These are phyloP conservation scores for Hemileccinum impolitum DNA, from an alignment of 768 basidiomycete species.

Conservation along the genomic window DNA sequence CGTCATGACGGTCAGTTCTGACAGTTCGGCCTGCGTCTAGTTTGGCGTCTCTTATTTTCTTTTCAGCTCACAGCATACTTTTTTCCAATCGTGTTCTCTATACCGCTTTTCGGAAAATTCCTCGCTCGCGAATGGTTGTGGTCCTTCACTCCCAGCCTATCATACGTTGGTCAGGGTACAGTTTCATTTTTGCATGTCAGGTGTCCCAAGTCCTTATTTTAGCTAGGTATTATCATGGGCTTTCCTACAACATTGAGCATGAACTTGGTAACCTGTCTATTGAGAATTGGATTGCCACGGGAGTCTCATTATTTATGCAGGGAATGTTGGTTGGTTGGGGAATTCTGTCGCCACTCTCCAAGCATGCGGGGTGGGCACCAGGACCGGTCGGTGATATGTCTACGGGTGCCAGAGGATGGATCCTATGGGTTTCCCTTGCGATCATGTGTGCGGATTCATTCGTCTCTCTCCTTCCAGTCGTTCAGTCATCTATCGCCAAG, in stretches of 20 bases:
- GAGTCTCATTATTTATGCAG: conserved; percentile 35
- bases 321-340: conserved; percentile 99
- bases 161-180: conserved; percentile 86
- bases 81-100: conserved; percentile 82
- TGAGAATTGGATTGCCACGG: neutral
- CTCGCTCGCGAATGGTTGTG: conserved; percentile 89
- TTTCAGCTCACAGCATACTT: conserved; percentile 79
- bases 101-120: conserved; percentile 81
- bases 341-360: conserved; percentile 84
- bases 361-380: conserved; percentile 85
- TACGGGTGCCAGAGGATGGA: conserved; percentile 90
- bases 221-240: conserved; percentile 93
- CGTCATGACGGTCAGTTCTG: conserved; percentile 72
- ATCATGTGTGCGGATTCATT: conserved; percentile 94
- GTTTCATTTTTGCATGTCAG: neutral
- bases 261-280: conserved; percentile 62
- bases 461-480: conserved; percentile 78
- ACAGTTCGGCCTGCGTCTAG: conserved; percentile 33
- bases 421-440: conserved; percentile 93
- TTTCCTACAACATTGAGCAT: conserved; percentile 92
- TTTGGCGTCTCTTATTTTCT: conserved; percentile 2
- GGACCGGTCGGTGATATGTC: conserved; percentile 87
- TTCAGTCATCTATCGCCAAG: conserved; percentile 47
- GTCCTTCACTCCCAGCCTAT: conserved; percentile 89
- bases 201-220: conserved; percentile 2